Evolutionary conservation across 257 asterid species (phyloP).

Genomic region (Penstemon barbatus): DNA sequence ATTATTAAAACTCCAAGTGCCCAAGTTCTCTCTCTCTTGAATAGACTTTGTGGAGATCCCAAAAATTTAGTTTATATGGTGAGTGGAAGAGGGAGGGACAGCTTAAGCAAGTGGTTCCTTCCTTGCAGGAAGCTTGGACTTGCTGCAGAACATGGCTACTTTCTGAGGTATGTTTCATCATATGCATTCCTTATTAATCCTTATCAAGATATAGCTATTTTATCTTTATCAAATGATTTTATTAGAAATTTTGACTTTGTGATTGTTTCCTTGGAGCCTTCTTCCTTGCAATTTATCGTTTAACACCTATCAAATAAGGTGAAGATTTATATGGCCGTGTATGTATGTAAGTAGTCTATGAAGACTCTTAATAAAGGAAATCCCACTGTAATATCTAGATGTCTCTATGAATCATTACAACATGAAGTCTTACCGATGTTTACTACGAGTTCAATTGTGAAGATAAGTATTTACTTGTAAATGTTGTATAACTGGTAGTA

Average conservation of each 20-base stretch:
- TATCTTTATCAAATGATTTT: neutral
- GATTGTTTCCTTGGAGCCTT: neutral
- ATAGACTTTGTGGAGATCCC: conserved; percentile 61
- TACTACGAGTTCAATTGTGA: neutral
- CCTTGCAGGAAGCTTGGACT: conserved; percentile 81
- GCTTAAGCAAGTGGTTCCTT: conserved; percentile 78
- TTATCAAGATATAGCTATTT: neutral
- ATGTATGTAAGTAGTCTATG: neutral
- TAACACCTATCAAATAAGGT: neutral
- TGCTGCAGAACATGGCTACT: conserved; percentile 95
- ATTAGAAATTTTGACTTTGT: neutral
- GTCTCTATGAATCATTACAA: neutral
- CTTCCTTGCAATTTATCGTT: neutral
- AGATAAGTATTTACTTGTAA: too few species aligned
- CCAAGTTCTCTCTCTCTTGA: conserved; percentile 71
- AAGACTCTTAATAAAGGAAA: conserved; percentile 7
- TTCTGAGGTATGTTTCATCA: conserved; percentile 55
- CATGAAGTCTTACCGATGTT: neutral
- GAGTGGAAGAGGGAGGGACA: conserved; percentile 86
- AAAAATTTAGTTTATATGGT: conserved; percentile 75
- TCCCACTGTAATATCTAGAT: neutral
- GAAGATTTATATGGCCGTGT: conserved; percentile 5
- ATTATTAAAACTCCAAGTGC: conserved; percentile 70
- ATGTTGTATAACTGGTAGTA: too few species aligned
- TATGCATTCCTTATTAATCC: conserved; percentile 19